phyloP scores from a whole-genome alignment of 257 asterid species.

The Voacanga thouarsii region DNA sequence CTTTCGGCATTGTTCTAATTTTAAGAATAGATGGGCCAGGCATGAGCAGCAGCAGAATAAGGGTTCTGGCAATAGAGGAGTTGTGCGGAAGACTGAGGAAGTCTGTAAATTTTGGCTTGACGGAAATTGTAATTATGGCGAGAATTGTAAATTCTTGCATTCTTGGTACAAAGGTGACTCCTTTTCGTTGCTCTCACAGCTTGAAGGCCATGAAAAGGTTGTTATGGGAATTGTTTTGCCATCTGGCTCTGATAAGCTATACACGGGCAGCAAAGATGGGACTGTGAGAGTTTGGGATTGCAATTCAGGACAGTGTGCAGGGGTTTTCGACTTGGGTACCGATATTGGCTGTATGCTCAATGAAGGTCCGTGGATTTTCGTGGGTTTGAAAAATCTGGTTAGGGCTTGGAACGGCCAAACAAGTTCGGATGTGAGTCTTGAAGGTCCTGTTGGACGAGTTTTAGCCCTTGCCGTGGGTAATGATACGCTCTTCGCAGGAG shows the following conservation, averaged over 20 bases:
- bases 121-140: conserved; percentile 67
- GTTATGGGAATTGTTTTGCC: conserved; percentile 73
- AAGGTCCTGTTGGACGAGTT: conserved; percentile 85
- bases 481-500: conserved; percentile 75
- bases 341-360: conserved; percentile 70
- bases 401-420: conserved; percentile 92
- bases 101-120: conserved; percentile 54
- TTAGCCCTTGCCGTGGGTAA: conserved; percentile 64
- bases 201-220: conserved; percentile 80
- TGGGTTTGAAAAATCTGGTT: conserved; percentile 70
- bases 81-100: conserved; percentile 19
- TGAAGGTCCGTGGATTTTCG: conserved; percentile 89
- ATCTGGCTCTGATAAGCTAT: conserved; percentile 74
- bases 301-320: conserved; percentile 75
- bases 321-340: conserved; percentile 50
- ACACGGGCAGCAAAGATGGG: conserved; percentile 79
- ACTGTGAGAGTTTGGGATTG: conserved; percentile 84
- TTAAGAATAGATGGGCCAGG: conserved; percentile 52
- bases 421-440: conserved; percentile 60
- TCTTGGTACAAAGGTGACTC: conserved; percentile 70
- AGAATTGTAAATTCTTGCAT: conserved; percentile 67
- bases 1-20: conserved; percentile 55
- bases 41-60: conserved; percentile 38
- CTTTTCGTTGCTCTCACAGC: conserved; percentile 51
- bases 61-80: conserved; percentile 30